These are phyloP conservation scores for Aspergillus panamensis DNA, from an alignment of 495 filamentous ascomycete species.

Conservation along the genomic window DNA sequence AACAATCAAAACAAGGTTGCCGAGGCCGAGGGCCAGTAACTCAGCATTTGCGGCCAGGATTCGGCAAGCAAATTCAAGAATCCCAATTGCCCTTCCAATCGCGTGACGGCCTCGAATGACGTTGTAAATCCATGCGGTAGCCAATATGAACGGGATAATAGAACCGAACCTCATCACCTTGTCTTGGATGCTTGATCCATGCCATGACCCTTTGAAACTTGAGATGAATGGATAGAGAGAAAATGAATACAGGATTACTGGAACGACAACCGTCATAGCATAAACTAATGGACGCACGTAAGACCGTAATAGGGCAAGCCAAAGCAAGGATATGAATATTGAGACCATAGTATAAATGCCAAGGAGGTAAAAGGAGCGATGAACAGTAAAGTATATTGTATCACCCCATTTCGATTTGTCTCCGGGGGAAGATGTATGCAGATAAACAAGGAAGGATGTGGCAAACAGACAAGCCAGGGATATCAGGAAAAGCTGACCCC, in stretches of 20 bases:
- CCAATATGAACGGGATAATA: constrained; percentile 67
- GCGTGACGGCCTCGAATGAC: constrained; percentile 75
- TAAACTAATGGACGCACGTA: constrained; percentile 79
- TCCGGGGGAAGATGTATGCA: constrained; percentile 73
- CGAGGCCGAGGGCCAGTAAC: constrained; percentile 77
- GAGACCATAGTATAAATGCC: constrained; percentile 89
- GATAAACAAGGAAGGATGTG: constrained; percentile 79
- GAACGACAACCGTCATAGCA: constrained; percentile 76
- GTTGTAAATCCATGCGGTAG: constrained; percentile 76
- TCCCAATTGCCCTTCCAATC: constrained; percentile 72
- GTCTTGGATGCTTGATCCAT: constrained; percentile 75
- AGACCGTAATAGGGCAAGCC: constrained; percentile 82
- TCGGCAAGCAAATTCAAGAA: constrained; percentile 85
- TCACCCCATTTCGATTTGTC: constrained; percentile 70
- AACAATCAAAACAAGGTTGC: constrained; percentile 68
- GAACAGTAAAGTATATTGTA: constrained; percentile 88
- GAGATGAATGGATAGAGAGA: constrained; percentile 87
- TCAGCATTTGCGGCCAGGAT: constrained; percentile 84
- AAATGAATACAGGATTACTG: constrained; percentile 79
- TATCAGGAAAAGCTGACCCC: constrained; percentile 87
- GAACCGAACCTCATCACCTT: constrained; percentile 85
- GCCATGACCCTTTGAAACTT: constrained; percentile 71
- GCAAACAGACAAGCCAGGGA: constrained; percentile 76
- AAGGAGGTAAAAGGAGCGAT: constrained; percentile 81
- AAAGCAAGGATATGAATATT: constrained; percentile 78